phyloP scores from a whole-genome alignment of 192 early-diverging fungal genomes.

The Backusella sp. region DNA sequence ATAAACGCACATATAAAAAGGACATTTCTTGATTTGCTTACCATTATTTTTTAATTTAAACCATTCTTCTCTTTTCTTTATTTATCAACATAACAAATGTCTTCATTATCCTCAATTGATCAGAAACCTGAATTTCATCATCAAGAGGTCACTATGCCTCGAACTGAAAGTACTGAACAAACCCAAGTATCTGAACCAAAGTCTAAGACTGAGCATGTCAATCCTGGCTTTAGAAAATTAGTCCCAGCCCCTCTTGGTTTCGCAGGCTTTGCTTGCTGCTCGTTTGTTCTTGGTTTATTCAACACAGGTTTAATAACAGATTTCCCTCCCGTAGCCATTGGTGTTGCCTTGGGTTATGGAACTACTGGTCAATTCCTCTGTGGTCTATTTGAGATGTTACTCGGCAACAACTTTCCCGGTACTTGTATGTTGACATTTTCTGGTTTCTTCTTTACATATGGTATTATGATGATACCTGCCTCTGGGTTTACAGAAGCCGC shows the following conservation, averaged over 20 bases:
- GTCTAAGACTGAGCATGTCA: neutral
- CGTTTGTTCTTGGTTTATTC: conserved; percentile 18
- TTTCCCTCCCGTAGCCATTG: conserved; percentile 22
- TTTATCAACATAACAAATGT: neutral
- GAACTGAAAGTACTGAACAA: neutral
- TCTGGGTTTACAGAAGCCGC: conserved; percentile 10
- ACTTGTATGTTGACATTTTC: conserved; percentile 20
- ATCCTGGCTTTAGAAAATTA: neutral
- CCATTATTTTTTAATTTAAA: neutral
- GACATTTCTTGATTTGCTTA: conserved; percentile 3
- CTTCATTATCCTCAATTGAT: conserved; percentile 7
- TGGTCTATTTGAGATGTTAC: conserved; percentile 11
- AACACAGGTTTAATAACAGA: conserved; percentile 17
- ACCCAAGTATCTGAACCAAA: neutral
- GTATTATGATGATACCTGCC: conserved; percentile 23
- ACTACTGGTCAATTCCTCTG: conserved; percentile 18
- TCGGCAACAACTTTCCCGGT: conserved; percentile 24
- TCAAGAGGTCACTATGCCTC: neutral
- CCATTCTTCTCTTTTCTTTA: neutral
- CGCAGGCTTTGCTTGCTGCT: conserved; percentile 10
- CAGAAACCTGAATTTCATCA: neutral
- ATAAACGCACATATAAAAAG: neutral
- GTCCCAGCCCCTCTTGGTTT: conserved; percentile 19
- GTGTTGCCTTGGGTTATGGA: conserved; percentile 16
- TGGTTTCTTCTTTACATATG: conserved; percentile 29